These are phyloP conservation scores for Backusella mclennaniae DNA, from an alignment of 192 early-diverging fungal species.

Conservation along the genomic window DNA sequence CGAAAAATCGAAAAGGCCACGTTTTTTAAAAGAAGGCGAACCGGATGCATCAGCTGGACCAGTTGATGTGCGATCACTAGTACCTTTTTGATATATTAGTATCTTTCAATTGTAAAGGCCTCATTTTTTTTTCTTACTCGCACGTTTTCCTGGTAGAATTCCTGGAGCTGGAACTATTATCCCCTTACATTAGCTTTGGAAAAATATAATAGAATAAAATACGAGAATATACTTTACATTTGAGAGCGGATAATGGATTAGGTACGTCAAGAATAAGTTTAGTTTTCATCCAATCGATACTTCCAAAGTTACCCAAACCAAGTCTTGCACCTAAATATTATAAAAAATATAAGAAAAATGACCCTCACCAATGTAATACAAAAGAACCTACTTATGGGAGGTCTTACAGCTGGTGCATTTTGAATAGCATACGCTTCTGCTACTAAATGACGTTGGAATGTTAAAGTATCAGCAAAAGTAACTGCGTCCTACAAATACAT, in stretches of 20 bases:
- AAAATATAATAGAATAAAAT: background rate
- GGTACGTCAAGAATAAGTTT: background rate
- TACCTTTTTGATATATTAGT: background rate
- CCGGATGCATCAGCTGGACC: background rate
- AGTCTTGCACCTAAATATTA: background rate
- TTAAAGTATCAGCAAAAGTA: background rate
- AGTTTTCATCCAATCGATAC: constrained; percentile 3
- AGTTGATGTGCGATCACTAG: background rate
- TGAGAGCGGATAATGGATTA: background rate
- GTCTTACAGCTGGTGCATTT: background rate
- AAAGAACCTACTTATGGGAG: background rate
- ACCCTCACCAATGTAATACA: background rate
- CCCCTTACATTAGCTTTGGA: background rate
- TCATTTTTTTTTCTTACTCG: background rate
- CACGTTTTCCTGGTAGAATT: background rate
- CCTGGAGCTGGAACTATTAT: background rate
- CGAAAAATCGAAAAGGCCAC: background rate
- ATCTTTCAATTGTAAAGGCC: background rate
- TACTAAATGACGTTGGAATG: background rate
- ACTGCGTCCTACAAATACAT: background rate
- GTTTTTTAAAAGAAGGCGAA: background rate
- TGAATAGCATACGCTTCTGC: background rate
- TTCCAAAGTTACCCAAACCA: background rate
- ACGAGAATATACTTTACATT: background rate
- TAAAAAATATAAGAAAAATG: background rate